Evolutionary conservation across 1,284 basidiomycete species (phyloP).

Genomic region (Neotropicomus parvogracilis): DNA sequence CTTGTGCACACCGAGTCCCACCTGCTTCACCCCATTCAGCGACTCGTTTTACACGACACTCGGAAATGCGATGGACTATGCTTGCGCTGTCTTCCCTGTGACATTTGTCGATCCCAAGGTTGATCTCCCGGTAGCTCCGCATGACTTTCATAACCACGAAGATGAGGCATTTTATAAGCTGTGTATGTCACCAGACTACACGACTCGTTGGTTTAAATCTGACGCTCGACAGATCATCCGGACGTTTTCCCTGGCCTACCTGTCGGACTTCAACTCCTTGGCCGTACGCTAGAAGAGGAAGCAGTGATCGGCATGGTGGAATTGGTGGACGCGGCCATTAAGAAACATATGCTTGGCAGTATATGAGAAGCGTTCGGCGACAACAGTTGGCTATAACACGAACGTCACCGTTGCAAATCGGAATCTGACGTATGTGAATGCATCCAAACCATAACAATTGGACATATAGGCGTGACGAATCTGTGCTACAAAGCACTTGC

Average conservation of each 20-base stretch:
- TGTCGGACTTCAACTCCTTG: conserved; percentile 68
- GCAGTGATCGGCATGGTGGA: conserved; percentile 65
- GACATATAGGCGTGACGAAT: no score
- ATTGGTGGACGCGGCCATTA: conserved; percentile 47
- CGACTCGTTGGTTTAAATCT: not conserved
- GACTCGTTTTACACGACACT: conserved; percentile 52
- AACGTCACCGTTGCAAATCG: no score
- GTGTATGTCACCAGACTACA: conserved; percentile 43
- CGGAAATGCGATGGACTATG: conserved; percentile 71
- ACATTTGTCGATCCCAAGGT: conserved; percentile 51
- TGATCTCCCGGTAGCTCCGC: conserved; percentile 43
- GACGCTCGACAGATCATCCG: conserved; percentile 49
- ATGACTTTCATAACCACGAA: conserved; percentile 45
- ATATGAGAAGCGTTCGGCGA: not conserved
- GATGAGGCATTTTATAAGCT: conserved; percentile 55
- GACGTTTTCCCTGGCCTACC: conserved; percentile 58
- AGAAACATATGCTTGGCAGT: conserved; percentile 7
- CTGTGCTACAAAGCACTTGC: no score
- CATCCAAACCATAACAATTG: no score
- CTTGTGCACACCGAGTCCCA: not conserved
- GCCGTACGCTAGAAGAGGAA: conserved; percentile 69
- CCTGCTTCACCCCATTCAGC: conserved; percentile 32
- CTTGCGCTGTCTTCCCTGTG: conserved; percentile 64
- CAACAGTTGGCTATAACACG: no score
- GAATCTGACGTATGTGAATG: no score